Evolutionary conservation across 306 rosid genomes (phyloP).

Genomic region (Begonia fuchsioides): DNA sequence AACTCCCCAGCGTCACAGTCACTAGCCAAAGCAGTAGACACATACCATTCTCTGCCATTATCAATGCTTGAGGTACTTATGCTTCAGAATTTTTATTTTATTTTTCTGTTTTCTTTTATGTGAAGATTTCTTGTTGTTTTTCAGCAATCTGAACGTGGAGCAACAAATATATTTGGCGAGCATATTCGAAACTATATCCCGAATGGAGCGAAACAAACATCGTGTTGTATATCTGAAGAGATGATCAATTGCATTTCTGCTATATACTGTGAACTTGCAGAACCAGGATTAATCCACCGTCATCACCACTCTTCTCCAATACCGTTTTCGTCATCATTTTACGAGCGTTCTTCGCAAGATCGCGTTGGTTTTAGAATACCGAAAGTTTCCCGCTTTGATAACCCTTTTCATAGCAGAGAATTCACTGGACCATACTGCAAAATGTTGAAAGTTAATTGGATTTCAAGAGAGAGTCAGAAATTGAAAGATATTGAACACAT

Average conservation of each 20-base stretch:
- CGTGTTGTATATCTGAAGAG: slow-evolving; percentile 80
- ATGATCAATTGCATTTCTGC: slow-evolving; percentile 71
- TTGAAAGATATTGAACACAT: slow-evolving; percentile 47
- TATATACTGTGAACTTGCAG: slow-evolving; percentile 66
- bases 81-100: not conserved
- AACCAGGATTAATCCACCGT: slow-evolving; percentile 35
- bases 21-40: slow-evolving; percentile 39
- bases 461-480: slow-evolving; percentile 46
- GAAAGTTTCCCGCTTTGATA: slow-evolving; percentile 23
- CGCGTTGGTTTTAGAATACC: slow-evolving; percentile 38
- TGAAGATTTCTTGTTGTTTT: slow-evolving; percentile 9
- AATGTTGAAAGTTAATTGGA: slow-evolving; percentile 54
- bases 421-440: slow-evolving; percentile 50
- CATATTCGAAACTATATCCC: slow-evolving; percentile 31
- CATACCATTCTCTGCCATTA: slow-evolving; percentile 82
- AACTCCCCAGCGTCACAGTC: slow-evolving; percentile 29
- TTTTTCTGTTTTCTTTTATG: not conserved
- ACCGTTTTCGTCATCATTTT: slow-evolving; percentile 34
- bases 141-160: slow-evolving; percentile 47
- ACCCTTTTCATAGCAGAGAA: slow-evolving; percentile 42
- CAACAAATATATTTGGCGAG: slow-evolving; percentile 38
- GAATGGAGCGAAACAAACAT: slow-evolving; percentile 40
- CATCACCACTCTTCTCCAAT: slow-evolving; percentile 38
- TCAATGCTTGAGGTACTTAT: slow-evolving; percentile 65
- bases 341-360: slow-evolving; percentile 37